Base-by-base conservation (phyloP, 306 rosid species). In the Calophaca sinica region DNA sequence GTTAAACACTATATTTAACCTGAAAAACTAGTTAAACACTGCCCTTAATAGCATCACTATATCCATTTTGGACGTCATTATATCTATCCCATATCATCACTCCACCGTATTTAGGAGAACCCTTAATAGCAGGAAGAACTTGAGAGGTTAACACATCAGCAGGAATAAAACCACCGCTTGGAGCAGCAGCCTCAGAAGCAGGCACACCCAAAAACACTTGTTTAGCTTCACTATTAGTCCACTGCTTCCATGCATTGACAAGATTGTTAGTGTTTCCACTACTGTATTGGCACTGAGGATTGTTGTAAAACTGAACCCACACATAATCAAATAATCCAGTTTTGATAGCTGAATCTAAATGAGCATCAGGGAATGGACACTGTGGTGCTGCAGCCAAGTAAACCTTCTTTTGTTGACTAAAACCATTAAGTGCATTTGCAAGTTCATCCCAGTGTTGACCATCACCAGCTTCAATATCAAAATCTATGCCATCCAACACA, bases 291-390 rank as follows among this genome's bases (percentile, higher is more conserved):
- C 97, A 90, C 0, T 13, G 66, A 45, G 84, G 76, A 55, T 91
- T 91, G 84, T 91, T 91, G 76, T 87, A 91, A 80, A 91, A 91
- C 69, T 89, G 94, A 62, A 91, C 92, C 92, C 92, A 90, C 4
- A 90, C 90, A 14, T 62, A 81, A 29, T 88, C 90, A 58, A 90
- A 86, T 7, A 88, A 26, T 0, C 92, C 90, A 0, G 96, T 88
- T 13, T 48, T 36, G 6, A 90, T 80, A 0, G 96, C 90, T 0
- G 70, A 2, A n/a, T 78, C 83, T 4, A 88, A 73, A 53, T 77
- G 78, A 3, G 72, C 74, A 33, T 90, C 90, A 0, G 90, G 90
- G 84, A 15, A 79, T 2, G 84, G 82, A 42, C 96, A 90, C 9
- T 90, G 93, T 1, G 93, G 96, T 0, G 96, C 91, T 28, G 93